phyloP scores from a whole-genome alignment of 352 stramenopile species.

The Pythium dissimile region DNA sequence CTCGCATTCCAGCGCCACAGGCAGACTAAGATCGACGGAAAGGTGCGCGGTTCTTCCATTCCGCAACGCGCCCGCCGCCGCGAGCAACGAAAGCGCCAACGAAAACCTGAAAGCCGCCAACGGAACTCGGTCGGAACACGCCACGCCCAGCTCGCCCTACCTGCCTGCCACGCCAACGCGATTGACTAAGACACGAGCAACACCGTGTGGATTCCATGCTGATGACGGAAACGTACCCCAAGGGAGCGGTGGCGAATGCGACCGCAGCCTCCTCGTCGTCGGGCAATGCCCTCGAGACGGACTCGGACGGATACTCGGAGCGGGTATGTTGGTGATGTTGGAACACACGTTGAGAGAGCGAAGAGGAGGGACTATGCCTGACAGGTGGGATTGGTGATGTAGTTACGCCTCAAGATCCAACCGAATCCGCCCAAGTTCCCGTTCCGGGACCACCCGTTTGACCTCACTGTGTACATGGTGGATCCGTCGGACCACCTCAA shows the following conservation, averaged over 20 bases:
- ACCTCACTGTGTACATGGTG: constrained; percentile 87
- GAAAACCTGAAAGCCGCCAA: constrained; percentile 16
- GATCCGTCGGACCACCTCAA: constrained; percentile 77
- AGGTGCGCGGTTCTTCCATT: constrained; percentile 29
- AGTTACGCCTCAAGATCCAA: constrained; percentile 83
- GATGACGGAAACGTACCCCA: constrained; percentile 59
- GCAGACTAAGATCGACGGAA: constrained; percentile 32
- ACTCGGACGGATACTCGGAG: constrained; percentile 56
- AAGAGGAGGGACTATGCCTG: too few species aligned
- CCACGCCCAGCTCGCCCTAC: too few species aligned
- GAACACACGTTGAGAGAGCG: too few species aligned
- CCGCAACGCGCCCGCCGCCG: constrained; percentile 10
- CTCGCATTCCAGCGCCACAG: background rate
- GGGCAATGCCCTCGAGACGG: constrained; percentile 36
- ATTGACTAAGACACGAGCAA: constrained; percentile 1
- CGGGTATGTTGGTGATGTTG: constrained; percentile 24
- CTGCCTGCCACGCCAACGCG: too few species aligned
- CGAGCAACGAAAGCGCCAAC: too few species aligned
- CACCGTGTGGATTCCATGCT: constrained; percentile 32
- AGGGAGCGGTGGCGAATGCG: constrained; percentile 26
- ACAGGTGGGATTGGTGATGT: background rate
- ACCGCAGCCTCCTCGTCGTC: constrained; percentile 14
- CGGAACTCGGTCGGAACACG: constrained; percentile 25
- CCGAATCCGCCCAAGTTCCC: constrained; percentile 82
- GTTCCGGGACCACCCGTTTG: constrained; percentile 82